These are phyloP conservation scores for Aschersonia sp. DNA, from an alignment of 2,329 filamentous ascomycete genomes.

Conservation along the genomic window DNA sequence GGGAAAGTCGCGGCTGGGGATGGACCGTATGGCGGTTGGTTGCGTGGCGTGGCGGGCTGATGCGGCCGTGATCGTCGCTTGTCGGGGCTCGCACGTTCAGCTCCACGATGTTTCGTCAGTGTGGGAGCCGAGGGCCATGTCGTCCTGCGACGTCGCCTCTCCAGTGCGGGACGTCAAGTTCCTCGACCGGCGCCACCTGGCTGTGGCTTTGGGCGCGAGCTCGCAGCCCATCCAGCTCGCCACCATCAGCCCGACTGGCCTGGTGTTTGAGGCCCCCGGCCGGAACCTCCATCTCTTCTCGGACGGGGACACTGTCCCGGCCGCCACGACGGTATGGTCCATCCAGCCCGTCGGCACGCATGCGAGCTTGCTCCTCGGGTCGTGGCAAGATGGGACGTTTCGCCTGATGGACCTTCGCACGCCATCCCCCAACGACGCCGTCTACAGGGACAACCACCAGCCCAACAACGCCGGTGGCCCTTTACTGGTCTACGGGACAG, in stretches of 20 bases:
- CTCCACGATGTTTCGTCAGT: constrained; percentile 12
- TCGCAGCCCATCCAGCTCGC: constrained; percentile 29
- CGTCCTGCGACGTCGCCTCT: constrained; percentile 13
- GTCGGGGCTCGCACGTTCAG: constrained; percentile 14
- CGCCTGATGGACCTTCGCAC: constrained; percentile 36
- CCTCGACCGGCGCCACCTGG: constrained; percentile 28
- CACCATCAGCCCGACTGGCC: constrained; percentile 29
- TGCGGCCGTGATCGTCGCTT: constrained; percentile 14
- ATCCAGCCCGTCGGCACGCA: constrained; percentile 28
- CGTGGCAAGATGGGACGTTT: constrained; percentile 39
- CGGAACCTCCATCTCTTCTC: constrained; percentile 11
- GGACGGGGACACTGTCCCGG: constrained; percentile 1
- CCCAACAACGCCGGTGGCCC: constrained; percentile 29
- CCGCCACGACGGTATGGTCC: constrained; percentile 27
- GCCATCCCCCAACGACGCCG: constrained; percentile 26
- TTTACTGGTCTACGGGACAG: constrained; percentile 32
- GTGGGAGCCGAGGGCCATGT: constrained; percentile 5
- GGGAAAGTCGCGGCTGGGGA: neutral
- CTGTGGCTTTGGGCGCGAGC: constrained; percentile 28
- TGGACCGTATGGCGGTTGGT: constrained; percentile 14
- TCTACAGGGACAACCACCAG: constrained; percentile 40
- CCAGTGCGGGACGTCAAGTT: constrained; percentile 25
- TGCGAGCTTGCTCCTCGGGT: constrained; percentile 29
- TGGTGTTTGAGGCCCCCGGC: constrained; percentile 20
- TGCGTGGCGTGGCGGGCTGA: constrained; percentile 19